A percentile compares a stretch with the other conserved stretches of the same genome.
These are phyloP conservation scores for Dysphania ambrosioides DNA, from an alignment of 148 eudicot species.

Conservation along the genomic window DNA sequence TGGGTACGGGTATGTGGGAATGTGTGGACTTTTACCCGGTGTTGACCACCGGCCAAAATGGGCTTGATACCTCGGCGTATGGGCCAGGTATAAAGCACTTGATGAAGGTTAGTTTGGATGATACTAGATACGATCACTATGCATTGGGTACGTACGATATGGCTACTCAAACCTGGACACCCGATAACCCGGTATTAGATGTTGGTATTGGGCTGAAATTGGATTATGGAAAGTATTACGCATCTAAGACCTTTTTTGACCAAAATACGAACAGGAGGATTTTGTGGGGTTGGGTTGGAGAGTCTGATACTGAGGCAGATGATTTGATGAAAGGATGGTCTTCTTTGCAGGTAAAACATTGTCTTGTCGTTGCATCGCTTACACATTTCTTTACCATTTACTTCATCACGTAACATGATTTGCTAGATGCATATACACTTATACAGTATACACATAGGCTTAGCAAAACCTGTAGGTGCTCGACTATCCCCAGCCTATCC, in stretches of 20 bases:
- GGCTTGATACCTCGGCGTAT: constrained; percentile 63
- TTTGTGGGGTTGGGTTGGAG: constrained; percentile 87
- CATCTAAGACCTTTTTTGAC: constrained; percentile 87
- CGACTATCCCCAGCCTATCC: too few species aligned
- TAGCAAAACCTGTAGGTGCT: too few species aligned
- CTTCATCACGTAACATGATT: too few species aligned
- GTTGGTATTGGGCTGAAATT: constrained; percentile 72
- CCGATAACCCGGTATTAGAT: constrained; percentile 71
- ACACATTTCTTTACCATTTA: too few species aligned
- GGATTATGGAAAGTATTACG: constrained; percentile 83
- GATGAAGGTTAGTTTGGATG: constrained; percentile 75
- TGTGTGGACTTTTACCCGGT: constrained; percentile 91
- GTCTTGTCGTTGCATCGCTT: too few species aligned
- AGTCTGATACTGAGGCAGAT: constrained; percentile 58
- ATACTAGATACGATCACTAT: constrained; percentile 59
- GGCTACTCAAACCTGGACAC: constrained; percentile 53
- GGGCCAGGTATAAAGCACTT: constrained; percentile 74
- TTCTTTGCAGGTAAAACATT: constrained; percentile 72
- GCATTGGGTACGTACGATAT: constrained; percentile 68
- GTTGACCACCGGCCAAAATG: constrained; percentile 41
- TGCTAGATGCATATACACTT: too few species aligned
- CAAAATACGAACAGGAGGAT: constrained; percentile 61
- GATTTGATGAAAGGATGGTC: constrained; percentile 84
- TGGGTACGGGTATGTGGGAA: constrained; percentile 97
- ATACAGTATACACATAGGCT: too few species aligned